phyloP scores from a whole-genome alignment of 164 flowering plant genomes.

The Hamamelis virginiana region DNA sequence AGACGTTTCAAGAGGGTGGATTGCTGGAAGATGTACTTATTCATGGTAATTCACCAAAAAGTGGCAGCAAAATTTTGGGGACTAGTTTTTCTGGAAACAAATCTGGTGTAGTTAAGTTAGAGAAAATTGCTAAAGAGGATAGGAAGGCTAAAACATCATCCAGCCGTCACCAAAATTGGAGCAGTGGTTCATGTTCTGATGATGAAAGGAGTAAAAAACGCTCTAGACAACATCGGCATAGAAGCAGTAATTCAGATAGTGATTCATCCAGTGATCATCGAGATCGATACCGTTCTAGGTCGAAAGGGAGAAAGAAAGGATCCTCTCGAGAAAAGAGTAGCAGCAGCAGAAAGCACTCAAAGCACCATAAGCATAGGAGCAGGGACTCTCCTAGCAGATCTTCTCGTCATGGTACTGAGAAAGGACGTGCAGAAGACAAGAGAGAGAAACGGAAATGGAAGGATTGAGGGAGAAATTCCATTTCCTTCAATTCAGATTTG shows the following conservation, averaged over 20 bases:
- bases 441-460: slow-evolving; percentile 37
- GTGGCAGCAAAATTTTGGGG: slow-evolving; percentile 7
- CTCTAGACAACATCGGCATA: slow-evolving; percentile 32
- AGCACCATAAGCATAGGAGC: slow-evolving; percentile 37
- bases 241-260: slow-evolving; percentile 41
- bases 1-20: slow-evolving; percentile 8
- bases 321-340: slow-evolving; percentile 53
- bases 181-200: slow-evolving; percentile 35
- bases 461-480: slow-evolving; percentile 16
- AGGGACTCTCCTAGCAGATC: slow-evolving; percentile 46
- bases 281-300: slow-evolving; percentile 38
- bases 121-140: slow-evolving; percentile 23
- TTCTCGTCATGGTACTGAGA: slow-evolving; percentile 32
- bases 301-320: slow-evolving; percentile 38
- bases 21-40: slow-evolving; percentile 13
- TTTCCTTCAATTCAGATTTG: not conserved
- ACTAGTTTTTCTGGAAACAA: slow-evolving; percentile 10
- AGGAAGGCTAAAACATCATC: slow-evolving; percentile 24
- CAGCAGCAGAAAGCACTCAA: slow-evolving; percentile 62
- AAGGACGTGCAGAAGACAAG: slow-evolving; percentile 30
- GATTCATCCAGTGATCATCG: slow-evolving; percentile 45
- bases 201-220: slow-evolving; percentile 44
- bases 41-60: slow-evolving; percentile 9
- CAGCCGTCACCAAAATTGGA: slow-evolving; percentile 11
- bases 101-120: slow-evolving; percentile 13